Evolutionary conservation across 805 yeast species (phyloP).

Genomic region (Candida nitratophila): DNA sequence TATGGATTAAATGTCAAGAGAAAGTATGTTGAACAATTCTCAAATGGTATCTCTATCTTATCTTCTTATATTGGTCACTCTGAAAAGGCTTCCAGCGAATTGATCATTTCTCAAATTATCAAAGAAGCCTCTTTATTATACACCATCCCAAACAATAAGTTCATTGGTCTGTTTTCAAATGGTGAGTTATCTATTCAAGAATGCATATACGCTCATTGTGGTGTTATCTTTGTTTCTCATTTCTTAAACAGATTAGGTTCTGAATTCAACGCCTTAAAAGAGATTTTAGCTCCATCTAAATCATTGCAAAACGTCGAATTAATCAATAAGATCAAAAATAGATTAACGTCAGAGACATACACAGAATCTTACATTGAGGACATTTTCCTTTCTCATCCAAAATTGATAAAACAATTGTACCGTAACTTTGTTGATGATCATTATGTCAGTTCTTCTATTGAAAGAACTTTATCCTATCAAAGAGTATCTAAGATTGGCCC

Average conservation of each 20-base stretch:
- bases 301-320: constrained; percentile 68
- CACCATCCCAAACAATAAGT: constrained; percentile 83
- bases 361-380: constrained; percentile 79
- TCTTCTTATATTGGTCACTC: constrained; percentile 77
- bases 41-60: constrained; percentile 80
- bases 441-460: constrained; percentile 65
- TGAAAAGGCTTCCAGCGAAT: too few relatives aligned
- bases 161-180: constrained; percentile 62
- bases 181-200: constrained; percentile 89
- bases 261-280: constrained; percentile 67
- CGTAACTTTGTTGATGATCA: constrained; percentile 89
- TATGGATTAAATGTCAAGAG: constrained; percentile 80
- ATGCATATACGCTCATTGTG: constrained; percentile 89
- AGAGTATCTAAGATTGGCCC: constrained; percentile 74
- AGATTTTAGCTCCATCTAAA: constrained; percentile 54
- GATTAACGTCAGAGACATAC: constrained; percentile 89
- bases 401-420: constrained; percentile 73
- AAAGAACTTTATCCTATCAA: constrained; percentile 79
- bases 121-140: constrained; percentile 91
- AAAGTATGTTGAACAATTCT: constrained; percentile 90
- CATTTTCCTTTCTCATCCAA: constrained; percentile 62
- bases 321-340: constrained; percentile 71
- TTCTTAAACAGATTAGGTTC: constrained; percentile 91
- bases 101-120: constrained; percentile 80
- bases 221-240: constrained; percentile 87